phyloP scores from a whole-genome alignment of 2,329 filamentous ascomycete genomes.

The Alternaria gansuensis region DNA sequence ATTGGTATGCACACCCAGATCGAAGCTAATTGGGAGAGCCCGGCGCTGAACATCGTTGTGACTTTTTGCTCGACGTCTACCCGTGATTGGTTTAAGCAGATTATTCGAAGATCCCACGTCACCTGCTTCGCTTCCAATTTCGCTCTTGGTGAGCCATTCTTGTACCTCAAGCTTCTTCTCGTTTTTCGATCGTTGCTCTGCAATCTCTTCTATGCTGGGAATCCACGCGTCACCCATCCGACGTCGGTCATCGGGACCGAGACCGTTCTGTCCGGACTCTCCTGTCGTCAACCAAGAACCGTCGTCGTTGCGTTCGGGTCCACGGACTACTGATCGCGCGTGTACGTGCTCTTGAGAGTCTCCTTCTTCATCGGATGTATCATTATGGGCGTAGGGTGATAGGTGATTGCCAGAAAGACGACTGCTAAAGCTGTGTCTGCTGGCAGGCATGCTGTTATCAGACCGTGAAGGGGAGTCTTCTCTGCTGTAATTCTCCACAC shows the following conservation, averaged over 20 bases:
- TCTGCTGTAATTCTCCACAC: constrained; percentile 50
- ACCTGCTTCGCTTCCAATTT: constrained; percentile 59
- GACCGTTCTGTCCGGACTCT: constrained; percentile 55
- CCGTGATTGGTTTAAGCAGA: constrained; percentile 40
- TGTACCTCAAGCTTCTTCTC: constrained; percentile 64
- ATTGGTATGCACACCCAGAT: constrained; percentile 45
- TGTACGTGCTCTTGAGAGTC: constrained; percentile 33
- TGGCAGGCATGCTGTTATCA: constrained; percentile 46
- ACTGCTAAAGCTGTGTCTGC: constrained; percentile 49
- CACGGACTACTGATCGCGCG: constrained; percentile 44
- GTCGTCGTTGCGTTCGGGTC: constrained; percentile 53
- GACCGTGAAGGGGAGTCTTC: constrained; percentile 49
- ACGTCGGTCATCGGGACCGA: constrained; percentile 59
- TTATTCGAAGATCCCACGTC: constrained; percentile 47
- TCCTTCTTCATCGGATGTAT: constrained; percentile 47
- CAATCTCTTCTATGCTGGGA: constrained; percentile 61
- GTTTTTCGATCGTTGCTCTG: constrained; percentile 56
- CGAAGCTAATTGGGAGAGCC: constrained; percentile 34
- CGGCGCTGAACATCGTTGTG: constrained; percentile 52
- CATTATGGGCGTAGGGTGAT: constrained; percentile 50
- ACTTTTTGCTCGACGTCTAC: constrained; percentile 60
- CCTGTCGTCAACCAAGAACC: constrained; percentile 58
- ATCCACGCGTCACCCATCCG: constrained; percentile 54
- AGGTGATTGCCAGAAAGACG: constrained; percentile 50
- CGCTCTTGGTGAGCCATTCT: constrained; percentile 60